These are phyloP conservation scores for Lepiota subincarnata DNA, from an alignment of 768 basidiomycete species.

Conservation along the genomic window DNA sequence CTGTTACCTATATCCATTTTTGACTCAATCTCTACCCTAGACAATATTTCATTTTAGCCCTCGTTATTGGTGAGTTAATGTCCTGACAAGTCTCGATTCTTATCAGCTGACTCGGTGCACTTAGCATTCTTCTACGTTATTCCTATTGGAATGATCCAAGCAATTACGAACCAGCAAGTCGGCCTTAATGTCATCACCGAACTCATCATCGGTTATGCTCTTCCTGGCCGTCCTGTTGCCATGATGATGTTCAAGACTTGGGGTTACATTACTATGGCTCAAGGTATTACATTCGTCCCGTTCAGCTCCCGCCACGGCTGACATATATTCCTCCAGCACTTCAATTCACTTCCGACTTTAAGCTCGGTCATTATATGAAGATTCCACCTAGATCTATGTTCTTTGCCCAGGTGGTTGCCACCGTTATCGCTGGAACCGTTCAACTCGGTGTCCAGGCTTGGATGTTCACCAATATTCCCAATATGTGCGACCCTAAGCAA, in stretches of 20 bases:
- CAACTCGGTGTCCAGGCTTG: slow-evolving; percentile 76
- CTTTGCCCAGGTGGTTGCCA: slow-evolving; percentile 60
- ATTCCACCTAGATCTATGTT: slow-evolving; percentile 73
- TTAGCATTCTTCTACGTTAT: slow-evolving; percentile 62
- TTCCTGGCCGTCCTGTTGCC: slow-evolving; percentile 74
- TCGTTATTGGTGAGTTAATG: slow-evolving; percentile 46
- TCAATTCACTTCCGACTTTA: slow-evolving; percentile 70
- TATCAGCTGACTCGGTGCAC: not conserved
- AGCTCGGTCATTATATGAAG: slow-evolving; percentile 78
- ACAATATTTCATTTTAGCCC: slow-evolving; percentile 60
- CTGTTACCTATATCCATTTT: slow-evolving; percentile 11
- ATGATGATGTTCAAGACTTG: slow-evolving; percentile 88
- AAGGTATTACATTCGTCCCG: slow-evolving; percentile 27
- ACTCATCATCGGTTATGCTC: slow-evolving; percentile 72
- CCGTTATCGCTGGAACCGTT: slow-evolving; percentile 64
- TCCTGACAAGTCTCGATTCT: not conserved
- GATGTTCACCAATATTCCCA: slow-evolving; percentile 68
- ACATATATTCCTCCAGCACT: slow-evolving; percentile 37
- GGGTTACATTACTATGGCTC: slow-evolving; percentile 69
- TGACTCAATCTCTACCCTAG: slow-evolving; percentile 13
- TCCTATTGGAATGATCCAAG: slow-evolving; percentile 62
- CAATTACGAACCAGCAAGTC: slow-evolving; percentile 79
- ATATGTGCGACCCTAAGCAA: slow-evolving; percentile 53
- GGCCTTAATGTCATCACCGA: slow-evolving; percentile 76
- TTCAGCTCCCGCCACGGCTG: not conserved